phyloP scores from a whole-genome alignment of 1,284 basidiomycete genomes.

The Cryptococcus amylolentus region DNA sequence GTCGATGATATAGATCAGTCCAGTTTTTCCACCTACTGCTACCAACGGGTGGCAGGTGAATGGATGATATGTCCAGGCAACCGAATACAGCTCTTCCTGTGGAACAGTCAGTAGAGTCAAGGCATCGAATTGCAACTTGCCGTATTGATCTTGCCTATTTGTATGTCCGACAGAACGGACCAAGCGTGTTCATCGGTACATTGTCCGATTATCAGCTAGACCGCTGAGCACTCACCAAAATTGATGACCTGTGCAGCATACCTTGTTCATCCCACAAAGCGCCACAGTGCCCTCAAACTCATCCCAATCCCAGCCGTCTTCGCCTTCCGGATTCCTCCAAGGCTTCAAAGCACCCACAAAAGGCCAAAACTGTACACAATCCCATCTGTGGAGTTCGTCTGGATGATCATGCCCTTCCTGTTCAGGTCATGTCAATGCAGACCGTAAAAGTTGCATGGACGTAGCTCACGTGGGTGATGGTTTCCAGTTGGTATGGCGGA shows the following conservation, averaged over 20 bases:
- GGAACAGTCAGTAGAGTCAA: background rate
- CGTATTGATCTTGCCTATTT: background rate
- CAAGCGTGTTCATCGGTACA: constrained; percentile 9
- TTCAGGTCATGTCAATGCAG: background rate
- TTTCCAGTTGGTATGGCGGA: constrained; percentile 9
- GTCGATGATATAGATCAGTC: constrained; percentile 31
- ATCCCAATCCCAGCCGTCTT: constrained; percentile 2
- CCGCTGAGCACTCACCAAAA: background rate
- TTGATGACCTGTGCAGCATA: background rate
- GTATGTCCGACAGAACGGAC: constrained; percentile 3
- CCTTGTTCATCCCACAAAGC: constrained; percentile 3
- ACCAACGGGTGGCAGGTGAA: constrained; percentile 31
- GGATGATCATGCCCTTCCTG: background rate
- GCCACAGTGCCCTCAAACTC: constrained; percentile 7
- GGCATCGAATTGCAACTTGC: background rate
- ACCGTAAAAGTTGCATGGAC: background rate
- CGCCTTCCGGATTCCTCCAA: background rate
- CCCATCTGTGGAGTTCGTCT: background rate
- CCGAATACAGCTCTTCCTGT: constrained; percentile 18
- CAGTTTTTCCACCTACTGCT: constrained; percentile 19
- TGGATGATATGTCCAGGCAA: constrained; percentile 34
- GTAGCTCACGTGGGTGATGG: background rate
- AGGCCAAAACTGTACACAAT: constrained; percentile 16
- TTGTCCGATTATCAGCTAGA: constrained; percentile 8
- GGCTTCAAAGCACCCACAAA: constrained; percentile 10